phyloP scores from a whole-genome alignment of 2,329 filamentous ascomycete genomes.

The Pseudocercospora cruenta region DNA sequence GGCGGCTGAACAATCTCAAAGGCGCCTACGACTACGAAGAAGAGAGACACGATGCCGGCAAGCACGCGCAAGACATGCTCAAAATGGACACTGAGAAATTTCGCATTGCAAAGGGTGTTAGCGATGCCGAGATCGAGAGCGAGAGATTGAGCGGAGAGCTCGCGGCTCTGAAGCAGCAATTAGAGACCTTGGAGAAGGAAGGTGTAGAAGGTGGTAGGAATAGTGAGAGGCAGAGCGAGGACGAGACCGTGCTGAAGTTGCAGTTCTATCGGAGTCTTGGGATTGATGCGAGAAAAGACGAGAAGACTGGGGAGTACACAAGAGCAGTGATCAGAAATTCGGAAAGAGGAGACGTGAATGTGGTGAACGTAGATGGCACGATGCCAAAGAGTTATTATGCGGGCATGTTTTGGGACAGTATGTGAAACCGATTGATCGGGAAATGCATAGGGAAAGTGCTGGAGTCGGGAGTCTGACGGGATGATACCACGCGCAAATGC shows the following conservation, averaged over 20 bases:
- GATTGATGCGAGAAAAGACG: constrained; percentile 83
- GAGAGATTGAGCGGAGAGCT: constrained; percentile 83
- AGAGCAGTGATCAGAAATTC: constrained; percentile 85
- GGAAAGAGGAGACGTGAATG: constrained; percentile 86
- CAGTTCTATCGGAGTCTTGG: constrained; percentile 90
- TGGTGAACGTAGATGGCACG: constrained; percentile 86
- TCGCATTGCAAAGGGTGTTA: constrained; percentile 86
- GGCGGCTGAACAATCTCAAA: constrained; percentile 73
- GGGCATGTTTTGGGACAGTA: constrained; percentile 91
- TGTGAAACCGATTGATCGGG: constrained; percentile 54
- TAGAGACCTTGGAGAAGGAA: constrained; percentile 84
- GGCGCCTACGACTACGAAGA: constrained; percentile 78
- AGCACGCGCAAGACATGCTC: constrained; percentile 82
- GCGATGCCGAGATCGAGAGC: constrained; percentile 90
- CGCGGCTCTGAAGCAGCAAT: constrained; percentile 70
- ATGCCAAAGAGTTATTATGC: constrained; percentile 91
- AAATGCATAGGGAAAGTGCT: background rate
- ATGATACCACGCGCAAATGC: constrained; percentile 17
- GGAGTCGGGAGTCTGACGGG: constrained; percentile 6
- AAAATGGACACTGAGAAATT: constrained; percentile 92
- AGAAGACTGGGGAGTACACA: constrained; percentile 74
- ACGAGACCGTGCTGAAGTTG: constrained; percentile 67
- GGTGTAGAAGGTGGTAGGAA: constrained; percentile 74
- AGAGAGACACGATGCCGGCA: constrained; percentile 72
- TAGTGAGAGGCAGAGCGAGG: constrained; percentile 47